Conservation (phyloP, 2,329 filamentous ascomycete species). For the Balansia obtecta region DNA sequence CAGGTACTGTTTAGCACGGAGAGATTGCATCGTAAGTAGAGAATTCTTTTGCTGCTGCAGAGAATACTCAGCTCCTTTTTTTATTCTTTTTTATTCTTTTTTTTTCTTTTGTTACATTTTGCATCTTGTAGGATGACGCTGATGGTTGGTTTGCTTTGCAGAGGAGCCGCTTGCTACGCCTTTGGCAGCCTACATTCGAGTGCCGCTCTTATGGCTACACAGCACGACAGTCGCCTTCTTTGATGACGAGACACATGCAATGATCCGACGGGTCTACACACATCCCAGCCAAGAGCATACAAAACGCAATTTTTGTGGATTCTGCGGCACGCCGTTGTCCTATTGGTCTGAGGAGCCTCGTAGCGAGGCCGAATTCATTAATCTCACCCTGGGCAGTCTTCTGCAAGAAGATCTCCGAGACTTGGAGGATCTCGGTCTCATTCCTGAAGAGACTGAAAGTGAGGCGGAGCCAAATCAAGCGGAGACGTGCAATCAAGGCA, state of each 20-base stretch:
- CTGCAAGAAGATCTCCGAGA: slow-evolving; percentile 55
- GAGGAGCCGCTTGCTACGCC: slow-evolving; percentile 59
- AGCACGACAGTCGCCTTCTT: slow-evolving; percentile 64
- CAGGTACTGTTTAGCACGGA: slow-evolving; percentile 66
- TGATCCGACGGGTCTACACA: slow-evolving; percentile 56
- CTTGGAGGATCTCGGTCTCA: slow-evolving; percentile 62
- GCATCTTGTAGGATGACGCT: neutral
- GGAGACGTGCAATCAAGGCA: slow-evolving; percentile 13
- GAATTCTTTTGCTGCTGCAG: neutral
- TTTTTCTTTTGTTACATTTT: neutral
- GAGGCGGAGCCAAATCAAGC: slow-evolving; percentile 13
- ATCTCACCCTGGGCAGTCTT: slow-evolving; percentile 69
- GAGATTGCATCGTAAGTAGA: slow-evolving; percentile 54
- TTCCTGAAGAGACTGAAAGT: slow-evolving; percentile 35
- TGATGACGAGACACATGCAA: slow-evolving; percentile 59
- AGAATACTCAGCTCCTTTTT: neutral
- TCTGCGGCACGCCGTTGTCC: slow-evolving; percentile 75
- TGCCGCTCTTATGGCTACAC: slow-evolving; percentile 71
- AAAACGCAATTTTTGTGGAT: slow-evolving; percentile 78
- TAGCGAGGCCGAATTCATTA: slow-evolving; percentile 65
- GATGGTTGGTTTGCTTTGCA: slow-evolving; percentile 11
- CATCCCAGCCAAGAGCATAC: slow-evolving; percentile 43
- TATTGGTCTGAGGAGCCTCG: slow-evolving; percentile 68
- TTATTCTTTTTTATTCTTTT: neutral
- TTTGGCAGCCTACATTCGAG: slow-evolving; percentile 68